These are phyloP conservation scores for Clathrus columnatus DNA, from an alignment of 768 basidiomycete species.

Conservation along the genomic window DNA sequence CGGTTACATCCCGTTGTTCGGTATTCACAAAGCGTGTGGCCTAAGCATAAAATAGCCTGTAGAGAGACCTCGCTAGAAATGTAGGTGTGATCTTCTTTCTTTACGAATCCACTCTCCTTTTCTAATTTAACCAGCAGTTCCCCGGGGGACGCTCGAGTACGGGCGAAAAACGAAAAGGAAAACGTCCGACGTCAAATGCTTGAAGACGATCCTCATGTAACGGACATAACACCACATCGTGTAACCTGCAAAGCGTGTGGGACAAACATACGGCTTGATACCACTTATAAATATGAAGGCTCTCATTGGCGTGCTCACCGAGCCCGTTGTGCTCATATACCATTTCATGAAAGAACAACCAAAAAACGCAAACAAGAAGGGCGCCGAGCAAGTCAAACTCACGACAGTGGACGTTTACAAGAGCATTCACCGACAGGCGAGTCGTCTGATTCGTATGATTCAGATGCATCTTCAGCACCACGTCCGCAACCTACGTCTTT, in stretches of 20 bases:
- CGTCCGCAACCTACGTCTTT: conserved; percentile 8
- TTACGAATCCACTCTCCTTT: not conserved
- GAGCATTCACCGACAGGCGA: not conserved
- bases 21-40: conserved; percentile 9
- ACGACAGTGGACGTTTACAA: not conserved
- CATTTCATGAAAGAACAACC: conserved; percentile 2
- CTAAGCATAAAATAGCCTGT: conserved; percentile 3
- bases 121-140: not conserved
- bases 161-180: conserved; percentile 8
- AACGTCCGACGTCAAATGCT: conserved; percentile 23
- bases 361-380: conserved; percentile 4
- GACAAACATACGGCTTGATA: conserved; percentile 52
- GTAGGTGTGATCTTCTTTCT: not conserved
- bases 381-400: not conserved
- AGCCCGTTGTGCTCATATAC: conserved; percentile 35
- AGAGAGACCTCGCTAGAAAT: not conserved
- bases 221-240: conserved; percentile 40
- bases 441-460: conserved; percentile 5
- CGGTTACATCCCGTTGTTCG: conserved; percentile 5
- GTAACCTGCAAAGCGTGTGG: conserved; percentile 51
- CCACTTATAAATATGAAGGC: conserved; percentile 56
- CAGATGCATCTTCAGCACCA: conserved; percentile 9
- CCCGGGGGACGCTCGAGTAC: not conserved
- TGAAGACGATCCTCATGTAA: conserved; percentile 43
- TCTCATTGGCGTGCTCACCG: conserved; percentile 63